phyloP scores from a whole-genome alignment of 2,329 filamentous ascomycete species.

The Colletotrichum theobromicola region DNA sequence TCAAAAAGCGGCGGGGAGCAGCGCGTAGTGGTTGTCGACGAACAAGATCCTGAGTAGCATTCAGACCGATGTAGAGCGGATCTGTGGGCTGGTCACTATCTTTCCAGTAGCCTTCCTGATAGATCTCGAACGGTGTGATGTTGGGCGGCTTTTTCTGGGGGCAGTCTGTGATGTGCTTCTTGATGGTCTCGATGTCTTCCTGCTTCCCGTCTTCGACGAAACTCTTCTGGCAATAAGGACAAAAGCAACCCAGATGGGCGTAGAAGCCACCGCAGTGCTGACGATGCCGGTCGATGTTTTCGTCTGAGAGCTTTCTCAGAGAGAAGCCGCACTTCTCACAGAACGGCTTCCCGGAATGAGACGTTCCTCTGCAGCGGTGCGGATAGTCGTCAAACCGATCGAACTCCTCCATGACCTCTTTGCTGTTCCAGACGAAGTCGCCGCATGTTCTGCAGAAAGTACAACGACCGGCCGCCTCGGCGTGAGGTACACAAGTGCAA shows the following conservation, averaged over 20 bases:
- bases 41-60: background rate
- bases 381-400: slow-evolving; percentile 12
- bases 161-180: slow-evolving; percentile 8
- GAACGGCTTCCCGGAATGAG: slow-evolving; percentile 6
- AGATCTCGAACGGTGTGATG: slow-evolving; percentile 20
- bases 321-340: slow-evolving; percentile 23
- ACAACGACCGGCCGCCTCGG: slow-evolving; percentile 7
- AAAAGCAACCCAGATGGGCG: slow-evolving; percentile 21
- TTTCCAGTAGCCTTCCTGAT: slow-evolving; percentile 9
- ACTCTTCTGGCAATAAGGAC: slow-evolving; percentile 23
- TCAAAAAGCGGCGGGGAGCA: slow-evolving; percentile 2
- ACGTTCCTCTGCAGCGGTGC: slow-evolving; percentile 20
- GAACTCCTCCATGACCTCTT: background rate
- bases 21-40: background rate
- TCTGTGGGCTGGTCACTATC: background rate
- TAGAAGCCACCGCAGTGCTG: slow-evolving; percentile 23
- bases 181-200: background rate
- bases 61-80: slow-evolving; percentile 10
- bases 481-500: slow-evolving; percentile 23
- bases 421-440: slow-evolving; percentile 9
- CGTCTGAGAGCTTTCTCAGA: background rate
- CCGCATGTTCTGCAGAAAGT: slow-evolving; percentile 25
- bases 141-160: background rate
- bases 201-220: background rate
- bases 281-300: slow-evolving; percentile 14